Evolutionary conservation across 2,329 filamentous ascomycete species (phyloP), one percentile per base, ranked within the genome.

Genomic region (Microdochium nivale): DNA sequence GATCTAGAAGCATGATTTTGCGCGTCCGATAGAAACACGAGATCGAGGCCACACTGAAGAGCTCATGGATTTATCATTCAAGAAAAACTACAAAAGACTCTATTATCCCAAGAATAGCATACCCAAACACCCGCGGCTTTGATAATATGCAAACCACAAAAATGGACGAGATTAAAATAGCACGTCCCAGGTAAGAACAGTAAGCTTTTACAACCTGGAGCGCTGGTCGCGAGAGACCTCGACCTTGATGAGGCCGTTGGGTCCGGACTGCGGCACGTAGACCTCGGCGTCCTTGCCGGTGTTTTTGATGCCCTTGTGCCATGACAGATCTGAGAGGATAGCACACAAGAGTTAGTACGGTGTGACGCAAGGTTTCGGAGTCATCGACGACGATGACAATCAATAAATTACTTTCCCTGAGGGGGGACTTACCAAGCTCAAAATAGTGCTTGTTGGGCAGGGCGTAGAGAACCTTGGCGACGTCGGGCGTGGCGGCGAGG

Each of bases 401-500:
- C n/a, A n/a, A n/a, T n/a, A n/a, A n/a, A n/a, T n/a, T n/a, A n/a
- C n/a, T n/a, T n/a, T n/a, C n/a, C n/a, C n/a, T n/a, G n/a, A n/a
- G n/a, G n/a, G 33, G 51, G 24, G 52, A 76, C 85, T 73, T 74
- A 90, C 84, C 87, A 69, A 97, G 86, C 71, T 97, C 92, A 65
- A 97, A 97, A 74, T 96, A 97, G 73, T 99, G 94, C 76, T 96
- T 97, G 77, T 99, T 99, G 11, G 94, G 94, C 63, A 99, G 77
- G 9, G 86, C 78, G 67, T 96, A 97, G 61, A 86, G 81, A 43
- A 94, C 88, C 23, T 78, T 76, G 46, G 86, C 80, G 23, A 90
- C 80, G 56, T 84, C 76, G 14, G 90, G 86, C 24, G 84, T 87
- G 23, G 77, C 81, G 9, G 80, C 86, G 50, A 99, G 76, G 59